phyloP scores from a whole-genome alignment of 306 rosid species.

The Cucurbita maxima region DNA sequence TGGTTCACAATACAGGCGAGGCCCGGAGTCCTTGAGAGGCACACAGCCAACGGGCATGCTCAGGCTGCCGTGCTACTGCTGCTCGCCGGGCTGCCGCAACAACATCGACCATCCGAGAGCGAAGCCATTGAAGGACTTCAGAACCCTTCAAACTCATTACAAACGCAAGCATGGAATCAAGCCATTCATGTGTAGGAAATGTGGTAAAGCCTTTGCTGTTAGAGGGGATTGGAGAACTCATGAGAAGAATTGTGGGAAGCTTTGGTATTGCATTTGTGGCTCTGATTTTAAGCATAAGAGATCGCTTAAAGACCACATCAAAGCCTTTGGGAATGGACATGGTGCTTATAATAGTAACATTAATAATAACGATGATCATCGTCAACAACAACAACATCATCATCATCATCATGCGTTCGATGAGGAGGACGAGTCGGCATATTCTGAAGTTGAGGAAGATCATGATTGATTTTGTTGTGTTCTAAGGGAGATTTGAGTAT shows the following conservation, averaged over 20 bases:
- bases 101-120: constrained; percentile 91
- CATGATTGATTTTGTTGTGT: constrained; percentile 26
- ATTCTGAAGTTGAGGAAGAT: constrained; percentile 79
- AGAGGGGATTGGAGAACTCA: constrained; percentile 96
- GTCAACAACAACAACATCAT: background rate
- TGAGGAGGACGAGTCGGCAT: constrained; percentile 91
- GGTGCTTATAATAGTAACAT: constrained; percentile 39
- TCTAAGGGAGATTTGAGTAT: background rate
- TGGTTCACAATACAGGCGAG: constrained; percentile 94
- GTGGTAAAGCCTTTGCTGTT: constrained; percentile 91
- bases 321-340: constrained; percentile 88
- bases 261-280: constrained; percentile 93
- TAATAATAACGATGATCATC: background rate
- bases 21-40: constrained; percentile 87
- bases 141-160: constrained; percentile 95
- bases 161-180: constrained; percentile 94
- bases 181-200: constrained; percentile 92
- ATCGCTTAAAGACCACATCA: constrained; percentile 80
- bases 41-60: constrained; percentile 95
- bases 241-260: constrained; percentile 94
- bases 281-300: constrained; percentile 96
- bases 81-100: constrained; percentile 90
- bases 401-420: constrained; percentile 35
- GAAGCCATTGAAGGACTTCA: constrained; percentile 74
- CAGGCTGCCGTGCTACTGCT: constrained; percentile 87